Evolutionary conservation across 2,329 filamentous ascomycete genomes (phyloP).

Genomic region (Colletotrichum lupini): DNA sequence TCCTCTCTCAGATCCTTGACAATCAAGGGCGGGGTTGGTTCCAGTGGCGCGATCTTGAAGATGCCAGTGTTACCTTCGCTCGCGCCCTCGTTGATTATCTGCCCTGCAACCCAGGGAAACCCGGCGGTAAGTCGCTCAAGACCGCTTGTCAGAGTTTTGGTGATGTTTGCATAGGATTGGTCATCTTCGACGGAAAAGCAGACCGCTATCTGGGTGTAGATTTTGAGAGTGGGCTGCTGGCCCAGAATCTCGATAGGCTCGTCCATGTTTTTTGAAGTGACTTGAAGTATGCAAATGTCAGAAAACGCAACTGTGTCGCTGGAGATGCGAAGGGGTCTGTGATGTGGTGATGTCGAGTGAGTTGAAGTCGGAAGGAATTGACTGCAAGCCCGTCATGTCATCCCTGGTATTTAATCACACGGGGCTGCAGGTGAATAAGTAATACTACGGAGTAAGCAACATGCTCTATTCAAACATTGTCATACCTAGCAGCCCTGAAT

Average conservation of each 20-base stretch:
- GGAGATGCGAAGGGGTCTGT: too few species aligned
- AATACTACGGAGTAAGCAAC: too few species aligned
- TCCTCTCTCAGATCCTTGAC: conserved; percentile 56
- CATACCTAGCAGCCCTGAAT: too few species aligned
- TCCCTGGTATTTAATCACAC: too few species aligned
- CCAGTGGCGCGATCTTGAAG: conserved; percentile 52
- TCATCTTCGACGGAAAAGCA: conserved; percentile 47
- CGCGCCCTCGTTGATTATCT: conserved; percentile 49
- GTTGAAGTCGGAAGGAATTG: too few species aligned
- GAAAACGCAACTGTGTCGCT: too few species aligned
- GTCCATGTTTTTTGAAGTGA: background rate
- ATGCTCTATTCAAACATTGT: too few species aligned
- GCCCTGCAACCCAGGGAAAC: conserved; percentile 61
- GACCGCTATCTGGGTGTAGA: conserved; percentile 60
- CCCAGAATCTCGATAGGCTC: conserved; percentile 52
- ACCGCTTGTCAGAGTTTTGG: conserved; percentile 47
- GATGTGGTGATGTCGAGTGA: too few species aligned
- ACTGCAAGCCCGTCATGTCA: too few species aligned
- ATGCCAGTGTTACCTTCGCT: conserved; percentile 42
- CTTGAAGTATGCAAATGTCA: too few species aligned
- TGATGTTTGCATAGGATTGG: conserved; percentile 39
- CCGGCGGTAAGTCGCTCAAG: conserved; percentile 48
- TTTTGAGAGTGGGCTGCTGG: conserved; percentile 50
- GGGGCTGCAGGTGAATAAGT: too few species aligned
- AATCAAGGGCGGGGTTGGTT: conserved; percentile 46